Percentiles rank a stretch among this genome's conserved stretches.
Conservation (phyloP, 2,329 filamentous ascomycete genomes). For the Stemphylium vesicarium region DNA sequence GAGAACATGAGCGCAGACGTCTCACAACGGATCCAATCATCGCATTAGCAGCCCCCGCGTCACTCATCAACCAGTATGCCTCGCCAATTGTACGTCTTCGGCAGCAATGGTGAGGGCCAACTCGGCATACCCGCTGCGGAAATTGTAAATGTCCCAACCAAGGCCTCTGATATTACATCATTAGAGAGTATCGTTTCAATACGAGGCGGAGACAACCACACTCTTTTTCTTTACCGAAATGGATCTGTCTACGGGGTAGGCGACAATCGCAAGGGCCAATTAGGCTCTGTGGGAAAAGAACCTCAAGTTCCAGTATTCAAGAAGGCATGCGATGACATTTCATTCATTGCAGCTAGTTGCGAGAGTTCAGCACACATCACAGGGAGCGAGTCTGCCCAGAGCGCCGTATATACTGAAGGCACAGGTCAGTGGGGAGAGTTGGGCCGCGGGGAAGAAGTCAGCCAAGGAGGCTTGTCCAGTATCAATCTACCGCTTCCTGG, state of each 20-base stretch:
- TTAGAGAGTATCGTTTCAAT: constrained; percentile 44
- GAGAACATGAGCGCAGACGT: neutral
- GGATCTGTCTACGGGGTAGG: constrained; percentile 72
- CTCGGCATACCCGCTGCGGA: constrained; percentile 57
- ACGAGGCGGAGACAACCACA: constrained; percentile 83
- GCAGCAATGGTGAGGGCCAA: constrained; percentile 61
- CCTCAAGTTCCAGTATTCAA: neutral
- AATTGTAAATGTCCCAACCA: constrained; percentile 33
- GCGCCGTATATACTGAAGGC: constrained; percentile 21
- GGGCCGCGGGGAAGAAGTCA: constrained; percentile 9
- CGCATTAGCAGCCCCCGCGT: neutral
- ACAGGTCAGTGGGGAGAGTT: constrained; percentile 37
- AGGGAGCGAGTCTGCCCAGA: neutral
- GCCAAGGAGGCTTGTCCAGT: neutral
- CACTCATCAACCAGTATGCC: constrained; percentile 18
- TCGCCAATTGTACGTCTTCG: constrained; percentile 52
- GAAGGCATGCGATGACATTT: neutral
- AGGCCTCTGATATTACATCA: constrained; percentile 5
- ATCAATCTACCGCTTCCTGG: neutral
- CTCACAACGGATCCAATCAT: neutral
- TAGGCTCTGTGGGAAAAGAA: constrained; percentile 32
- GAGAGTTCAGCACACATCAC: constrained; percentile 35
- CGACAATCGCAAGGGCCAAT: constrained; percentile 59
- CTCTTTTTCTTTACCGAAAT: constrained; percentile 68
- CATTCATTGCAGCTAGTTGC: constrained; percentile 30